phyloP scores from a whole-genome alignment of 2,329 filamentous ascomycete species.

The Microdochium trichocladiopsis region DNA sequence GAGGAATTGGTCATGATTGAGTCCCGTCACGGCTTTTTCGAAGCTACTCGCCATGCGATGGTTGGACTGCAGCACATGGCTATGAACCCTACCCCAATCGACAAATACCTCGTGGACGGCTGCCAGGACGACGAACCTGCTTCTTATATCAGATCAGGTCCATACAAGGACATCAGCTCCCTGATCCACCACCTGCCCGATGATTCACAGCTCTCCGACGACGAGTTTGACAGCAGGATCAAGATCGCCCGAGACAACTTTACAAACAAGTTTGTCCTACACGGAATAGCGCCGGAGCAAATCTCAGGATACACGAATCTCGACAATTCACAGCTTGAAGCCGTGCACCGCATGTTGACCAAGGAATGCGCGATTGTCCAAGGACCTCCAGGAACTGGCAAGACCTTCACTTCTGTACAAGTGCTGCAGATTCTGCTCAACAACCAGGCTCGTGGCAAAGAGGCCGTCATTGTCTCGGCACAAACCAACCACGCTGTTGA shows the following conservation, averaged over 20 bases:
- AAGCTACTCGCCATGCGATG: slow-evolving; percentile 67
- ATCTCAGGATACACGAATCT: slow-evolving; percentile 33
- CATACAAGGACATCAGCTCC: slow-evolving; percentile 23
- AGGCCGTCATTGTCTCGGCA: slow-evolving; percentile 71
- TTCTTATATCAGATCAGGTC: slow-evolving; percentile 20
- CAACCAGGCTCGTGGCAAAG: slow-evolving; percentile 46
- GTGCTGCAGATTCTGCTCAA: slow-evolving; percentile 59
- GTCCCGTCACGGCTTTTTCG: slow-evolving; percentile 65
- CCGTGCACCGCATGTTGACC: slow-evolving; percentile 63
- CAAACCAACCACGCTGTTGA: slow-evolving; percentile 91
- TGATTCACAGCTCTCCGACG: slow-evolving; percentile 3
- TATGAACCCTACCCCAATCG: slow-evolving; percentile 43
- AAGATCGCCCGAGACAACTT: slow-evolving; percentile 11
- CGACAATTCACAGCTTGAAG: slow-evolving; percentile 64
- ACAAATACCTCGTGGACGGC: slow-evolving; percentile 51
- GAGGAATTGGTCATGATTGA: slow-evolving; percentile 75
- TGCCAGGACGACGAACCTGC: slow-evolving; percentile 24
- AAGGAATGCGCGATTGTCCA: slow-evolving; percentile 71
- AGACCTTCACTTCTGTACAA: slow-evolving; percentile 74
- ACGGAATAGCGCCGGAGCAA: slow-evolving; percentile 13
- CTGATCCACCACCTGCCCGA: slow-evolving; percentile 20
- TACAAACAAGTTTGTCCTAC: slow-evolving; percentile 10
- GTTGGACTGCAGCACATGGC: slow-evolving; percentile 59
- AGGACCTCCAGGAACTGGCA: slow-evolving; percentile 69
- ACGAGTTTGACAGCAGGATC: slow-evolving; percentile 5